These are phyloP conservation scores for Scheffersomyces quercinus DNA, from an alignment of 1,139 yeast species.

Conservation along the genomic window DNA sequence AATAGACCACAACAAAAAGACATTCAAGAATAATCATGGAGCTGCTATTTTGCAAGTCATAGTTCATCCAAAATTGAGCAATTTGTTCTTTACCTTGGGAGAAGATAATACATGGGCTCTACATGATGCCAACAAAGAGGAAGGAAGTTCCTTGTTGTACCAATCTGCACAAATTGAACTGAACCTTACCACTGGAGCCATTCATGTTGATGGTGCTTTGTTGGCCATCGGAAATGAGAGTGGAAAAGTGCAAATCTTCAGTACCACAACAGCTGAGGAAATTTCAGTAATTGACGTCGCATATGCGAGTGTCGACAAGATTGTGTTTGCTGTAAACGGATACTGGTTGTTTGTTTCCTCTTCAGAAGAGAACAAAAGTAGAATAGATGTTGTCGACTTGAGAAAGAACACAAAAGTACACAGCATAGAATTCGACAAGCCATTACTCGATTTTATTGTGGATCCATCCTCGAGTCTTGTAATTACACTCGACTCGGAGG, in stretches of 20 bases:
- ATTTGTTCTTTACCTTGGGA: constrained; percentile 29
- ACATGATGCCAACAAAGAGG: constrained; percentile 15
- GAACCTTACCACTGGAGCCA: constrained; percentile 25
- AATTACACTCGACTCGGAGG: constrained; percentile 21
- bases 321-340: constrained; percentile 67
- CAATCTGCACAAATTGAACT: constrained; percentile 5
- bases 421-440: constrained; percentile 20
- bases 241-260: constrained; percentile 44
- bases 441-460: constrained; percentile 29
- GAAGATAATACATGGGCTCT: constrained; percentile 32
- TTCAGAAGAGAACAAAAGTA: constrained; percentile 12
- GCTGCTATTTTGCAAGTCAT: constrained; percentile 21
- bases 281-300: constrained; percentile 38
- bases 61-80: constrained; percentile 36
- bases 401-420: constrained; percentile 45
- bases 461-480: constrained; percentile 50
- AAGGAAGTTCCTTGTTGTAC: constrained; percentile 3
- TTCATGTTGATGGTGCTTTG: constrained; percentile 70
- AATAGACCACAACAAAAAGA: constrained; percentile 12
- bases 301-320: constrained; percentile 28
- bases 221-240: constrained; percentile 47
- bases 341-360: constrained; percentile 53
- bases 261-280: constrained; percentile 38
- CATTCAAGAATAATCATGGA: constrained; percentile 3
- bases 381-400: constrained; percentile 57